phyloP scores from a whole-genome alignment of 73 alveolate genomes.

The Paramecium bursaria region DNA sequence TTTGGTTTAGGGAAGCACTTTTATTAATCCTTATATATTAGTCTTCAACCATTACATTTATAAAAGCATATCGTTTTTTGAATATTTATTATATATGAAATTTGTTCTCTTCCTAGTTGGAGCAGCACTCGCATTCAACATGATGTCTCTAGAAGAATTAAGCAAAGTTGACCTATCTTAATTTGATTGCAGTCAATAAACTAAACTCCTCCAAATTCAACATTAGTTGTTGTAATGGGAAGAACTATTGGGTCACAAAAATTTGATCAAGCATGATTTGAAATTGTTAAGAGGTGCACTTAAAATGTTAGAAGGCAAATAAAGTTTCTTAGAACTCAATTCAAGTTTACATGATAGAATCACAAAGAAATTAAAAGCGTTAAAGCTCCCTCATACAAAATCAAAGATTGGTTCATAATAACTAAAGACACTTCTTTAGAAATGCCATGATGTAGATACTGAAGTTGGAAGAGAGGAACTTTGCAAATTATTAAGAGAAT shows the following conservation, averaged over 20 bases:
- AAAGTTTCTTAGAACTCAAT: conserved; percentile 8
- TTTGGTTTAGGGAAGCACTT: too few relatives aligned
- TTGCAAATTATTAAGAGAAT: conserved; percentile 18
- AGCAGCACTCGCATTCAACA: conserved; percentile 19
- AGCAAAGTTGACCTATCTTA: conserved; percentile 11
- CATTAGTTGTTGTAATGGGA: conserved; percentile 21
- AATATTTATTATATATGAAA: neutral
- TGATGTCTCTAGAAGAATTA: conserved; percentile 47
- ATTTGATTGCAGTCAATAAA: conserved; percentile 5
- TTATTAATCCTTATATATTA: too few relatives aligned
- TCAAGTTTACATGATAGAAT: neutral
- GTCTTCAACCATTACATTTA: too few relatives aligned
- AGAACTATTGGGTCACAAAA: conserved; percentile 13
- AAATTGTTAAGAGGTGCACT: neutral
- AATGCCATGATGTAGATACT: conserved; percentile 14
- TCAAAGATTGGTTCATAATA: conserved; percentile 25
- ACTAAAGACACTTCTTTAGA: neutral
- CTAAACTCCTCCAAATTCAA: conserved; percentile 18
- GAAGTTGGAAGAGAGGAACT: conserved; percentile 41
- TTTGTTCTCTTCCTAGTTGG: neutral
- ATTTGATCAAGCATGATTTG: conserved; percentile 16
- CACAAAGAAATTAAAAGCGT: neutral
- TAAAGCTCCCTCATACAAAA: conserved; percentile 10
- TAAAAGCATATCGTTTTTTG: too few relatives aligned
- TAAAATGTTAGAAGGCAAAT: neutral